phyloP scores from a whole-genome alignment of 2,329 filamentous ascomycete species.

The Juglanconis sp. region DNA sequence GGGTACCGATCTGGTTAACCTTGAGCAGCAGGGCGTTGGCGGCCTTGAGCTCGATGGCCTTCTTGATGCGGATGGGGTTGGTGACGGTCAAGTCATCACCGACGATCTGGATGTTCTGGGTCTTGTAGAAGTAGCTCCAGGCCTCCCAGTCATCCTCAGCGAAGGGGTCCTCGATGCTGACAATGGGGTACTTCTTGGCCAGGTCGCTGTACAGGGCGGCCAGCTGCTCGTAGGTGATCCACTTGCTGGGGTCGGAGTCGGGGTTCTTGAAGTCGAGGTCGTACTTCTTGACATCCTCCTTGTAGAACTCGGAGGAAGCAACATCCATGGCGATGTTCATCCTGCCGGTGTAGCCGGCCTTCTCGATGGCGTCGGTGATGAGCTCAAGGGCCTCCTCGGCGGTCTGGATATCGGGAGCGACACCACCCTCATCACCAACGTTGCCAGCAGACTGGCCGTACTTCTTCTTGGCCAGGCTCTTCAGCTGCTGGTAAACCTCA shows the following conservation, averaged over 20 bases:
- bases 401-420: slow-evolving; percentile 97
- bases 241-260: slow-evolving; percentile 91
- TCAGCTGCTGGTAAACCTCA: slow-evolving; percentile 98
- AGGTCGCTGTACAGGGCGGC: slow-evolving; percentile 87
- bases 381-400: slow-evolving; percentile 95
- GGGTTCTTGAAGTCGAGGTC: slow-evolving; percentile 99
- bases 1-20: slow-evolving; percentile 99
- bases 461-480: slow-evolving; percentile 96
- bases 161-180: slow-evolving; percentile 98
- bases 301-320: slow-evolving; percentile 99
- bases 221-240: slow-evolving; percentile 97
- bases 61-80: slow-evolving; percentile 99
- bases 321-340: slow-evolving; percentile 99
- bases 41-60: slow-evolving; percentile 97
- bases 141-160: slow-evolving; percentile 99
- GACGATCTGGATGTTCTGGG: slow-evolving; percentile 96
- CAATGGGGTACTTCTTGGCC: slow-evolving; percentile 93
- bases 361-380: slow-evolving; percentile 84
- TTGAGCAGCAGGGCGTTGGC: slow-evolving; percentile 98
- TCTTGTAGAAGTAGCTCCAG: slow-evolving; percentile 99
- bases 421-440: slow-evolving; percentile 98
- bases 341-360: slow-evolving; percentile 92
- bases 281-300: slow-evolving; percentile 96
- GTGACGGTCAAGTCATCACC: slow-evolving; percentile 98
- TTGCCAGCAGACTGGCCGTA: slow-evolving; percentile 99